A percentile compares a stretch with the other conserved stretches of the same genome.
Evolutionary conservation across 495 filamentous ascomycete species (phyloP).

Genomic region (Cenococcum geophilum): DNA sequence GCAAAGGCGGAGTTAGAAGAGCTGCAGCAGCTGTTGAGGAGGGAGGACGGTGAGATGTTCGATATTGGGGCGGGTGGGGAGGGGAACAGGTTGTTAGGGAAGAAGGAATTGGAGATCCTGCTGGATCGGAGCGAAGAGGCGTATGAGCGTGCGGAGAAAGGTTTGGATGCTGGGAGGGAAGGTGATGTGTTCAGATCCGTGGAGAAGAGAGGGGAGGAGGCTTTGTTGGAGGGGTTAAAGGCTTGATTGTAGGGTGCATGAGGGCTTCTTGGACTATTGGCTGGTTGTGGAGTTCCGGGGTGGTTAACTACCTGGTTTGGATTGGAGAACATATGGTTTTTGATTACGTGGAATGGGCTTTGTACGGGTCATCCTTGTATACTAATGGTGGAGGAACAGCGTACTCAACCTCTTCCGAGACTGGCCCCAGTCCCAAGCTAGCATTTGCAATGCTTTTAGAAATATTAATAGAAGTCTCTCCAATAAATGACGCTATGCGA

Average conservation of each 20-base stretch:
- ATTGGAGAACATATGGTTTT: too few species aligned
- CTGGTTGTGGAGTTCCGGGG: too few species aligned
- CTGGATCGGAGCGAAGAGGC: conserved; percentile 84
- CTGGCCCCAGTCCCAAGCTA: neutral
- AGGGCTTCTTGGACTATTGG: neutral
- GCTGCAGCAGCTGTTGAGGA: conserved; percentile 53
- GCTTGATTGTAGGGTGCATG: conserved; percentile 4
- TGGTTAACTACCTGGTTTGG: too few species aligned
- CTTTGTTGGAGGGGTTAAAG: conserved; percentile 38
- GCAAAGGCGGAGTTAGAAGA: conserved; percentile 48
- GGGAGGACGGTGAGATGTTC: conserved; percentile 51
- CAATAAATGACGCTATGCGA: too few species aligned
- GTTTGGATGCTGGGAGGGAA: conserved; percentile 52
- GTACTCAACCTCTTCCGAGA: neutral
- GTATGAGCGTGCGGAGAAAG: conserved; percentile 68
- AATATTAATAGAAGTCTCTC: too few species aligned
- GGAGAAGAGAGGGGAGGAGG: conserved; percentile 52
- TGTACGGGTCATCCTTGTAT: neutral
- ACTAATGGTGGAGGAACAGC: neutral
- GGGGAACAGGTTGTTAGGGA: conserved; percentile 59
- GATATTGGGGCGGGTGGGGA: conserved; percentile 52
- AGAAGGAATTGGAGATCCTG: conserved; percentile 70
- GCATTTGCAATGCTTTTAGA: too few species aligned
- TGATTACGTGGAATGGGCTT: neutral
- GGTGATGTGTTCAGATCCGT: conserved; percentile 56